Conservation (phyloP, 495 filamentous ascomycete species). For the Penicillium angulare region DNA sequence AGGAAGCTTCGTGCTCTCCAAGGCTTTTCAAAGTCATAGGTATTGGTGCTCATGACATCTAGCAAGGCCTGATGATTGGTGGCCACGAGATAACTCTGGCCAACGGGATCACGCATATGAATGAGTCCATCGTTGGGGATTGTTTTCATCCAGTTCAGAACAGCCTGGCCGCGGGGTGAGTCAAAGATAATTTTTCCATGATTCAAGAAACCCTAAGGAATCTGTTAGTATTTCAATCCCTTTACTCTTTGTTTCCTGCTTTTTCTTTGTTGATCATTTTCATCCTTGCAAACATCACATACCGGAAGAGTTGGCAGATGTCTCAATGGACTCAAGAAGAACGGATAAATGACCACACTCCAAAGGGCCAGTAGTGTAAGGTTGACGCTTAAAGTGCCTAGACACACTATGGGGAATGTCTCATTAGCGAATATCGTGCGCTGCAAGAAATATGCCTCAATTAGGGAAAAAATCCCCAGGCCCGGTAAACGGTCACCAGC, state of each 20-base stretch:
- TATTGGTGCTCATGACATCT: conserved; percentile 56
- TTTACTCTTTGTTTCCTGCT: not conserved
- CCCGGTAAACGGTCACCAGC: conserved; percentile 10
- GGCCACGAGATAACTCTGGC: conserved; percentile 31
- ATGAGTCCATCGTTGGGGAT: conserved; percentile 90
- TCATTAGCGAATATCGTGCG: conserved; percentile 25
- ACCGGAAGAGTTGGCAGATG: conserved; percentile 60
- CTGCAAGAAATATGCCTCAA: conserved; percentile 33
- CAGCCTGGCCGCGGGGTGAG: conserved; percentile 59
- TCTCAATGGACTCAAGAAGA: conserved; percentile 67
- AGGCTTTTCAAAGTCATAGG: conserved; percentile 55
- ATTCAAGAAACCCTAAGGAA: conserved; percentile 49
- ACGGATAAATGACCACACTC: conserved; percentile 63
- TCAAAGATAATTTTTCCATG: conserved; percentile 55
- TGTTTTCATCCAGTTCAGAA: conserved; percentile 65
- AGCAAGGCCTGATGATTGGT: conserved; percentile 47
- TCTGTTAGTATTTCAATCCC: not conserved
- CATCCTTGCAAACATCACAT: too few species aligned
- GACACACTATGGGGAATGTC: conserved; percentile 21
- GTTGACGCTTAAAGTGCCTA: conserved; percentile 26
- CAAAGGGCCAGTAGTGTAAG: conserved; percentile 38
- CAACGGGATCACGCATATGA: conserved; percentile 56
- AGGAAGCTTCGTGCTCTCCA: conserved; percentile 50
- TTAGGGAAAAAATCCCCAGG: conserved; percentile 22
- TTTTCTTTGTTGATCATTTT: too few species aligned